phyloP scores from a whole-genome alignment of 345 rosid species.

The Citrus unshiu region DNA sequence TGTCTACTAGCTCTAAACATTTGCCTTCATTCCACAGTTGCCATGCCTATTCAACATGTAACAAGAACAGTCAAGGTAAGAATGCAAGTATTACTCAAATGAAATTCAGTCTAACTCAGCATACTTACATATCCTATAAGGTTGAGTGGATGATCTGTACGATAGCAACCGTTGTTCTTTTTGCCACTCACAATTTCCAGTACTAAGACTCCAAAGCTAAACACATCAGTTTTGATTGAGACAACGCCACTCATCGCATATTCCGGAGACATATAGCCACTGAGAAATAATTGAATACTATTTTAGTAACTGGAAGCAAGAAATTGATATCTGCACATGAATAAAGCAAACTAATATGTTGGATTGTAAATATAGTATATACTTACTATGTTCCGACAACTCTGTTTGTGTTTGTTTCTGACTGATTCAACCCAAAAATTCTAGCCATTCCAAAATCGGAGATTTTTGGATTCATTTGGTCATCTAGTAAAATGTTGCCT shows the following conservation, averaged over 20 bases:
- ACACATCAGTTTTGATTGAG: conserved; percentile 12
- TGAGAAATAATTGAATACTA: background rate
- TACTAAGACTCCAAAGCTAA: conserved; percentile 18
- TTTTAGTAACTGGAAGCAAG: background rate
- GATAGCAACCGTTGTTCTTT: conserved; percentile 10
- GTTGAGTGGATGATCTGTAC: conserved; percentile 7
- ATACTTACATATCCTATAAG: conserved; percentile 20
- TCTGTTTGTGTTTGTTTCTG: background rate
- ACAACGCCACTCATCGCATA: conserved; percentile 7
- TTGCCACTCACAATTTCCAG: conserved; percentile 14
- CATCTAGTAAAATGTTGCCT: conserved; percentile 10
- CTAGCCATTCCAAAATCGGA: conserved; percentile 10
- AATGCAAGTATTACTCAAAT: background rate
- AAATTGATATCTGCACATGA: too few relatives aligned
- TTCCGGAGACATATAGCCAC: conserved; percentile 21
- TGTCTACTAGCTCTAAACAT: background rate
- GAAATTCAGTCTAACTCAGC: background rate
- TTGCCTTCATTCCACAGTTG: conserved; percentile 9
- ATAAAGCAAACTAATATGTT: background rate
- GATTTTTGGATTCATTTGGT: conserved; percentile 12
- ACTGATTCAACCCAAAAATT: background rate
- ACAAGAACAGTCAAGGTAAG: background rate
- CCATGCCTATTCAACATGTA: conserved; percentile 7
- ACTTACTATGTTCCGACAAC: background rate
- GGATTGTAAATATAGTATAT: background rate